phyloP scores from a whole-genome alignment of 75 land plant species.

The Pinus albicaulis region DNA sequence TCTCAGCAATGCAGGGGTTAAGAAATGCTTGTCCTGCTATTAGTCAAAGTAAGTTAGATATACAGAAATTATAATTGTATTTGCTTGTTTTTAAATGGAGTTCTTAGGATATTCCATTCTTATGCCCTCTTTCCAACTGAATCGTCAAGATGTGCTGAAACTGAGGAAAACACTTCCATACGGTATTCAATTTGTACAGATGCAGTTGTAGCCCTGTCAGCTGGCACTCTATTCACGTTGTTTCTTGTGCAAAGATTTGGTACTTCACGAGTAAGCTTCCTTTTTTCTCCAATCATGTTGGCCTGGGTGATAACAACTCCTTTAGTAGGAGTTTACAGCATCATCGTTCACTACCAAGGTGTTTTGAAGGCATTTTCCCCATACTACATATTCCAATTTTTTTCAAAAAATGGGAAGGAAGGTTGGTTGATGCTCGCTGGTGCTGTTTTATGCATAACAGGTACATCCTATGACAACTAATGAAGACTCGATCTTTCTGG shows the following conservation, averaged over 20 bases:
- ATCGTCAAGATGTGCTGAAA: not conserved
- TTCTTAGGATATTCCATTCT: not conserved
- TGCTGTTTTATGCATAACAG: slow-evolving; percentile 72
- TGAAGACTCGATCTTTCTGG: not conserved
- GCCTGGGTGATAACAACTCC: slow-evolving; percentile 56
- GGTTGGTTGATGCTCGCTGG: slow-evolving; percentile 68
- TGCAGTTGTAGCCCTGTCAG: slow-evolving; percentile 37
- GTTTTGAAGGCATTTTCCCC: slow-evolving; percentile 72
- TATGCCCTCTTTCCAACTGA: not conserved
- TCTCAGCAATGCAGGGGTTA: slow-evolving; percentile 72
- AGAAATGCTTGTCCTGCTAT: slow-evolving; percentile 42
- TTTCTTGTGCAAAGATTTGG: slow-evolving; percentile 66
- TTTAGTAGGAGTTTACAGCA: slow-evolving; percentile 58
- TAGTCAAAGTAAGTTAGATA: slow-evolving; percentile 31
- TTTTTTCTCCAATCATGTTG: slow-evolving; percentile 76
- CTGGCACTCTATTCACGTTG: slow-evolving; percentile 34
- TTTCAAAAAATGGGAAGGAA: slow-evolving; percentile 41
- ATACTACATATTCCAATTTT: slow-evolving; percentile 51
- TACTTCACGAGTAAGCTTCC: slow-evolving; percentile 55
- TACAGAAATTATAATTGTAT: not conserved
- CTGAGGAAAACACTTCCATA: not conserved
- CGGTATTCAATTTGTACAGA: slow-evolving; percentile 20
- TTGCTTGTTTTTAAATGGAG: not conserved
- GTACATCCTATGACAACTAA: slow-evolving; percentile 21
- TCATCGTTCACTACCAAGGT: slow-evolving; percentile 45